A percentile compares a stretch with the other conserved stretches of the same genome.
These are phyloP conservation scores for Artemisia princeps DNA, from an alignment of 140 eudicot species.

Conservation along the genomic window DNA sequence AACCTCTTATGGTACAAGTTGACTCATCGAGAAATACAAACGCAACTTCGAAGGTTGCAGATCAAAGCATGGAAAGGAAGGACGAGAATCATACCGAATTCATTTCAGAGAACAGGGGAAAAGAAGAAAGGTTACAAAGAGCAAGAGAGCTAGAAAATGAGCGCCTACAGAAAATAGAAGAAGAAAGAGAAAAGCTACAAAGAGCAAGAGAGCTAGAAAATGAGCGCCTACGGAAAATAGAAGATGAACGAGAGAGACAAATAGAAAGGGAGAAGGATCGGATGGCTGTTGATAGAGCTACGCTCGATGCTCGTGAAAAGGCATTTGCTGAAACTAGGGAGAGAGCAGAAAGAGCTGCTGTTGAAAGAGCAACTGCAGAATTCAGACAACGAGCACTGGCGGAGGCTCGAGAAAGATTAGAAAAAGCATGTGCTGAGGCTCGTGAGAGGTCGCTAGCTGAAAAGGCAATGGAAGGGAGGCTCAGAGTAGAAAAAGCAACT, in stretches of 20 bases:
- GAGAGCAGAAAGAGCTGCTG: conserved; percentile 58
- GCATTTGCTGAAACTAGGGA: conserved; percentile 59
- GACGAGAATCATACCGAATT: conserved; percentile 14
- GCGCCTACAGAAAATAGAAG: conserved; percentile 51
- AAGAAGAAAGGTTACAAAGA: conserved; percentile 34
- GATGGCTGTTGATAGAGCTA: conserved; percentile 69
- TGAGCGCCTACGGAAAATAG: conserved; percentile 49
- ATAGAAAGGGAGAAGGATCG: conserved; percentile 84
- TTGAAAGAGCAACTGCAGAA: conserved; percentile 67
- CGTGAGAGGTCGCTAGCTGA: conserved; percentile 52
- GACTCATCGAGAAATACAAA: conserved; percentile 24
- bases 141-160: conserved; percentile 53
- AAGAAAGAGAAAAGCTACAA: conserved; percentile 48
- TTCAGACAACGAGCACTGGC: conserved; percentile 73
- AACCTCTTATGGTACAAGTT: conserved; percentile 24
- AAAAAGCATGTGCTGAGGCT: conserved; percentile 77
- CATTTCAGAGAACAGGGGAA: conserved; percentile 24
- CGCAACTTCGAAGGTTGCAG: no score
- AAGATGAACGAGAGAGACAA: conserved; percentile 78
- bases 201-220: conserved; percentile 46
- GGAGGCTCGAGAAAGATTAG: conserved; percentile 85
- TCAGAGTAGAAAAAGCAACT: conserved; percentile 51
- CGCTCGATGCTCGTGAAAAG: conserved; percentile 64
- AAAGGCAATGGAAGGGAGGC: conserved; percentile 44
- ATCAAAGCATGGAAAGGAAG: conserved; percentile 20